Conservation (phyloP, 1,284 basidiomycete species). For the Tranzscheliella williamsii region DNA sequence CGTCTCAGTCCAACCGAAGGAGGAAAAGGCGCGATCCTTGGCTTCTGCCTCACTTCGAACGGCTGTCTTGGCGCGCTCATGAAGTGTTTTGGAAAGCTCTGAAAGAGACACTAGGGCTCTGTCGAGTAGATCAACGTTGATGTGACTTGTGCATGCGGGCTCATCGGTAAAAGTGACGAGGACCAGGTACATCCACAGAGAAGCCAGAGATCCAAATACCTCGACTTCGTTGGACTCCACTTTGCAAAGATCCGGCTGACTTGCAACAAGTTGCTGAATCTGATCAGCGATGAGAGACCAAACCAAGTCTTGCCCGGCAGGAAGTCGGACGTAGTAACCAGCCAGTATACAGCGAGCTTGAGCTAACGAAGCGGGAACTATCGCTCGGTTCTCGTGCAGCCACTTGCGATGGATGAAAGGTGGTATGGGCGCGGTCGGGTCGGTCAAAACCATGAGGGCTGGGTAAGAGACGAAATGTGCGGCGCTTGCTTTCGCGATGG, state of each 20-base stretch:
- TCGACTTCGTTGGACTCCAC: slow-evolving; percentile 13
- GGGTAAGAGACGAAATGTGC: slow-evolving; percentile 52
- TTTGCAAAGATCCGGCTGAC: slow-evolving; percentile 4
- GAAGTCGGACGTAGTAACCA: slow-evolving; percentile 47
- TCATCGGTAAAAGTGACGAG: slow-evolving; percentile 47
- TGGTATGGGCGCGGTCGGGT: slow-evolving; percentile 50
- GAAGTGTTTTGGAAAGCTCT: slow-evolving; percentile 26
- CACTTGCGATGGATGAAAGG: slow-evolving; percentile 52
- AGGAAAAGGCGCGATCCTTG: slow-evolving; percentile 4
- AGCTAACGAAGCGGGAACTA: slow-evolving; percentile 40
- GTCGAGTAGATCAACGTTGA: slow-evolving; percentile 36
- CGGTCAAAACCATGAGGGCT: slow-evolving; percentile 50
- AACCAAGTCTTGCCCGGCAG: slow-evolving; percentile 41
- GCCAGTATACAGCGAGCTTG: slow-evolving; percentile 46
- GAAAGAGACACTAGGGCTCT: slow-evolving; percentile 34
- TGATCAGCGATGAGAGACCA: slow-evolving; percentile 45
- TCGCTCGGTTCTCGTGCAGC: slow-evolving; percentile 42
- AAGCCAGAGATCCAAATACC: slow-evolving; percentile 40
- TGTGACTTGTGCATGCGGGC: slow-evolving; percentile 26
- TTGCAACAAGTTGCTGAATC: slow-evolving; percentile 11
- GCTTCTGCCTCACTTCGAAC: slow-evolving; percentile 5
- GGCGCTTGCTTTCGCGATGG: slow-evolving; percentile 47
- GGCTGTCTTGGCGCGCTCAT: slow-evolving; percentile 5
- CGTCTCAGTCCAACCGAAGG: slow-evolving; percentile 42
- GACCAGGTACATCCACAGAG: slow-evolving; percentile 53